Base-by-base conservation (phyloP, 352 stramenopile genomes). In the Phytophthora tubulina region DNA sequence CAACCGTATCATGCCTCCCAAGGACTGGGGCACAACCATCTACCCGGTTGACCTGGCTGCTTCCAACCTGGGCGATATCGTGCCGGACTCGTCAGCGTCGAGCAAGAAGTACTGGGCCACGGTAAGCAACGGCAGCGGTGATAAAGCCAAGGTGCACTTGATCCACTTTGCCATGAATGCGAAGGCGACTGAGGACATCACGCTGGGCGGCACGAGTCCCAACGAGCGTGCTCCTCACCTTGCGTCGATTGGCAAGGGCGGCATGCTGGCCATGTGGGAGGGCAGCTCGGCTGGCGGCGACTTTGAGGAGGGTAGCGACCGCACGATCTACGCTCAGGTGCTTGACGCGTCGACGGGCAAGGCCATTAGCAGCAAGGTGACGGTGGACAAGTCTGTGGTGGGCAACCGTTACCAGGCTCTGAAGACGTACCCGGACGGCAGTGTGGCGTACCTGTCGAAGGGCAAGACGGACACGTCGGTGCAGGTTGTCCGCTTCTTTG, bases 361-460 rank as follows among this genome's bases (percentile, higher is more conserved):
- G 17, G 46, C 76, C 30, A 78, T 89, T 59, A 87, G 84, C 55
- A 63, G 75, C 1, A 80, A 79, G 17, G 73, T 82, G 38, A 81
- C 74, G 17, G 73, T 91, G 15, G 79, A 80, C 46, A 72, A 63
- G 10, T 67, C 67, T 9, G 73, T 89, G 49, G 65, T 79, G 52
- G 84, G 84, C 63, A 91, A 92, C 67, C 76, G 82, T 10, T 91
- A 89, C 76, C 82, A 90, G 72, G 84, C 80, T 36, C 72, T 91
- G 58, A 86, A 82, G 51, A 63, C 58, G 36, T 88, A 72, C 66
- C 75, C 80, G 21, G 79, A 91, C 45, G 81, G 83, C 48, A 82
- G 68, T 4, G 80, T 89, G 6, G 83, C 77, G 10, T 88, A 89
- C 71, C 36, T 89, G 51, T 85, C 79, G 35, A 87, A 81, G 71